phyloP scores from a whole-genome alignment of 495 filamentous ascomycete genomes.

The Neurospora sp. region DNA sequence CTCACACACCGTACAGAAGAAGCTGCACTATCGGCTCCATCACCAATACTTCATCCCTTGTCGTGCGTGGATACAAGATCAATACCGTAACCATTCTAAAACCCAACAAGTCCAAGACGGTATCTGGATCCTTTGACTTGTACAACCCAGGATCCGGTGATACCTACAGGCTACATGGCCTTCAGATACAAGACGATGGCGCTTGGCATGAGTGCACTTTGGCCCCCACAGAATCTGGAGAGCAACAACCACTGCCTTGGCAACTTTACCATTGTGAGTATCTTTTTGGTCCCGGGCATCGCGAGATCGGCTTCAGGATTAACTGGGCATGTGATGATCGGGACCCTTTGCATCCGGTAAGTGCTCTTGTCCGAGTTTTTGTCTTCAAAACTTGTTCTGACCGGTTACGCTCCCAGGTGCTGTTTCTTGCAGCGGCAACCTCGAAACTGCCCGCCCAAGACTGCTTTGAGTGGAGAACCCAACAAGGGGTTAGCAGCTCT shows the following conservation, averaged over 20 bases:
- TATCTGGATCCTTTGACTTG: constrained; percentile 7
- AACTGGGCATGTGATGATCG: constrained; percentile 21
- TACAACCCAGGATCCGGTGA: constrained; percentile 14
- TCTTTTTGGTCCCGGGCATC: constrained; percentile 1
- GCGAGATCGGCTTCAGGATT: constrained; percentile 10
- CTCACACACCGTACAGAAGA: constrained; percentile 45
- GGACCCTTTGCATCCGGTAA: constrained; percentile 17
- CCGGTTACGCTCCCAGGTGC: neutral
- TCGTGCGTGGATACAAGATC: constrained; percentile 12
- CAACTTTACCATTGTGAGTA: constrained; percentile 13
- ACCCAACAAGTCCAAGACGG: neutral
- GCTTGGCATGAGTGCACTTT: constrained; percentile 8
- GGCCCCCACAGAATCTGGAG: neutral
- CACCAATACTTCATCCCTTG: constrained; percentile 11
- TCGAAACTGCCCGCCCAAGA: neutral
- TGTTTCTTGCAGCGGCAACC: constrained; percentile 1
- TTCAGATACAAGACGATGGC: constrained; percentile 8
- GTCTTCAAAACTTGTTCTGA: neutral
- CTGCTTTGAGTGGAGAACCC: neutral
- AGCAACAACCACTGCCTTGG: constrained; percentile 5
- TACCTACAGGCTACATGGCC: neutral
- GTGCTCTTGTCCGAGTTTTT: neutral
- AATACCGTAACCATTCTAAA: neutral
- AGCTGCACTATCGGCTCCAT: constrained; percentile 33
- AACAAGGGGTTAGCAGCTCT: neutral